These are phyloP conservation scores for Arctium minus DNA, from an alignment of 129 eudicot genomes.

Conservation along the genomic window DNA sequence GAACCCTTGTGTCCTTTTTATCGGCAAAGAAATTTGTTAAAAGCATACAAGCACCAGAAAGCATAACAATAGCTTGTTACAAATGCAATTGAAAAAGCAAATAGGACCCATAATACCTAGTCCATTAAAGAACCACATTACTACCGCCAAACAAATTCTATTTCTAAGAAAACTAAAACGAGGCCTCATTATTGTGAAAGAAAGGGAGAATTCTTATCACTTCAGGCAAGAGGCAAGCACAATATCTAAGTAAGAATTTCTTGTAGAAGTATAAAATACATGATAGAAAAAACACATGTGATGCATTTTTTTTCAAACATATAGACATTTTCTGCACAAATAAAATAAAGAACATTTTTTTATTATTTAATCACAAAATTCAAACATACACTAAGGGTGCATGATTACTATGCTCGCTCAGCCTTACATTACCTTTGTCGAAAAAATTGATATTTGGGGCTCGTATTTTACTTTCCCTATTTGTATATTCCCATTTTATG, in stretches of 20 bases:
- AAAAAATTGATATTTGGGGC: not conserved
- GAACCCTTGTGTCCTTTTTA: not conserved
- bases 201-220: not conserved
- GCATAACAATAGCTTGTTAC: not conserved
- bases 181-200: not conserved
- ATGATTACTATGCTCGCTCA: too few species aligned
- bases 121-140: not conserved
- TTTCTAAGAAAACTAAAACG: not conserved
- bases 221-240: not conserved
- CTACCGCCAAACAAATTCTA: not conserved
- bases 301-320: not conserved
- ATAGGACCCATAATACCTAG: not conserved
- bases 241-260: not conserved
- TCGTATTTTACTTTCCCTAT: not conserved
- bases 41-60: too few species aligned
- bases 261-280: not conserved
- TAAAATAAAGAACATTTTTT: not conserved
- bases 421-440: too few species aligned
- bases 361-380: not conserved
- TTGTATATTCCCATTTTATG: not conserved
- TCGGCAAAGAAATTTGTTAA: too few species aligned
- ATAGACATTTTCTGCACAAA: not conserved
- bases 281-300: not conserved
- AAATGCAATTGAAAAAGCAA: not conserved
- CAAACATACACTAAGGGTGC: not conserved